Percentiles rank a stretch among this genome's conserved stretches.
phyloP scores from a whole-genome alignment of 192 early-diverging fungal species.

The Tieghemiomyces parasiticus region DNA sequence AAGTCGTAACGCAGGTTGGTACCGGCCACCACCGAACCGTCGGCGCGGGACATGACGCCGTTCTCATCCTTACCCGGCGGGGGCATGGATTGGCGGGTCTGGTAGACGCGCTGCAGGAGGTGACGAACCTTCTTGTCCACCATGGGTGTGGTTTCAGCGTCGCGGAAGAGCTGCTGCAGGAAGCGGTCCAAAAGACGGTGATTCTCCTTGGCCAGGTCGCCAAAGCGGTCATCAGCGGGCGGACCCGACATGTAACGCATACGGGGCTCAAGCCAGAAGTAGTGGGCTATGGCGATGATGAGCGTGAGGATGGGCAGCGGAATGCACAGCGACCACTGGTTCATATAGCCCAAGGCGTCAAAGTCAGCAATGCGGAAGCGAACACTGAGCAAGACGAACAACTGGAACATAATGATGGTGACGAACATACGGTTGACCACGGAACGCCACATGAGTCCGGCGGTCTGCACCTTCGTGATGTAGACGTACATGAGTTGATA shows the following conservation, averaged over 20 bases:
- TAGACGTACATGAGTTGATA: conserved; percentile 66
- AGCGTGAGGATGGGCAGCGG: conserved; percentile 47
- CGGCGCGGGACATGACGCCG: neutral
- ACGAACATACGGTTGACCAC: conserved; percentile 50
- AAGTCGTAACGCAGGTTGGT: conserved; percentile 10
- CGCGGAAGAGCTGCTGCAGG: conserved; percentile 46
- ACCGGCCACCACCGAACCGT: neutral
- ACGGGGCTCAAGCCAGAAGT: conserved; percentile 27
- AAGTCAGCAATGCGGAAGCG: conserved; percentile 31
- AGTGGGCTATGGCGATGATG: conserved; percentile 31
- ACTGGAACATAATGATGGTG: conserved; percentile 49
- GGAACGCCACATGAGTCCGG: conserved; percentile 52
- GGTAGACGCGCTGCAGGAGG: conserved; percentile 43
- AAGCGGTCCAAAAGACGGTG: conserved; percentile 35
- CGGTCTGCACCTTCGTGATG: conserved; percentile 51
- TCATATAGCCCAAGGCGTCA: conserved; percentile 22
- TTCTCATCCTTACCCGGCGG: neutral
- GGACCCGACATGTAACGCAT: conserved; percentile 39
- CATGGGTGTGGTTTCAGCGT: conserved; percentile 46
- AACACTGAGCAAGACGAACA: conserved; percentile 38
- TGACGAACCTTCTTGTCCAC: conserved; percentile 49
- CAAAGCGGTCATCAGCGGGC: conserved; percentile 23
- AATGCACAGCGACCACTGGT: conserved; percentile 12
- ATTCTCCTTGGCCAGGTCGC: conserved; percentile 18
- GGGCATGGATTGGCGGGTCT: conserved; percentile 18